A percentile compares a stretch with the other conserved stretches of the same genome.
Evolutionary conservation across 1,284 basidiomycete genomes (phyloP).

Genomic region (Leccinum pallidistipes): DNA sequence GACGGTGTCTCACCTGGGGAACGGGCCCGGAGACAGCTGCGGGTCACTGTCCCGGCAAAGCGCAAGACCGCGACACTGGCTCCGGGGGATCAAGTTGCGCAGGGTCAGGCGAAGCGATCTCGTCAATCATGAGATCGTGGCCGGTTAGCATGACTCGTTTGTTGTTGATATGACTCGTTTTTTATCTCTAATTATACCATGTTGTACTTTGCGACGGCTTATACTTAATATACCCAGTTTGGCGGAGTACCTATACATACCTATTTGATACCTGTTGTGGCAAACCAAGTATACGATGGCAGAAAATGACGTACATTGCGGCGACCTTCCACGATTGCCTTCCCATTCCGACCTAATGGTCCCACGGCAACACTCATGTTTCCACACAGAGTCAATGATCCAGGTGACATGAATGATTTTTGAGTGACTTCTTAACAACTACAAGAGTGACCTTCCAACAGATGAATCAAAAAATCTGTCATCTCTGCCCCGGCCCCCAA

Average conservation of each 20-base stretch:
- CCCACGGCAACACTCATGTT: conserved; percentile 92
- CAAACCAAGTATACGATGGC: background rate
- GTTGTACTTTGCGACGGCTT: too few relatives aligned
- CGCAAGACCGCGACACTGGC: background rate
- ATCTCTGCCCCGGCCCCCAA: conserved; percentile 69
- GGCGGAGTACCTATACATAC: conserved; percentile 89
- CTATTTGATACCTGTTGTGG: conserved; percentile 33
- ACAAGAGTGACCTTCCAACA: conserved; percentile 50
- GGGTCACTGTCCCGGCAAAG: background rate
- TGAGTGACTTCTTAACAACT: conserved; percentile 37
- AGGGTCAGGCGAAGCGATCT: background rate
- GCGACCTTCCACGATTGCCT: conserved; percentile 88
- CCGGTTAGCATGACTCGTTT: background rate
- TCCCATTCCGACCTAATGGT: conserved; percentile 92
- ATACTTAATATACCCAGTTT: too few relatives aligned
- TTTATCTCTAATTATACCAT: background rate
- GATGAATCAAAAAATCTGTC: conserved; percentile 91
- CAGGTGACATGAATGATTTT: conserved; percentile 92
- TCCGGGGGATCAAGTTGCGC: background rate
- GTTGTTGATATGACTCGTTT: background rate
- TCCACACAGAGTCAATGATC: conserved; percentile 90
- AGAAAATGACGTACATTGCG: conserved; percentile 67
- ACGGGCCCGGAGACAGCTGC: background rate
- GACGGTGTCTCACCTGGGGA: background rate
- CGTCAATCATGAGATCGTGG: background rate